Percentiles rank a stretch among this genome's conserved stretches.
Evolutionary conservation across 2,329 filamentous ascomycete genomes (phyloP).

Genomic region (Zymoseptoria crescenta): DNA sequence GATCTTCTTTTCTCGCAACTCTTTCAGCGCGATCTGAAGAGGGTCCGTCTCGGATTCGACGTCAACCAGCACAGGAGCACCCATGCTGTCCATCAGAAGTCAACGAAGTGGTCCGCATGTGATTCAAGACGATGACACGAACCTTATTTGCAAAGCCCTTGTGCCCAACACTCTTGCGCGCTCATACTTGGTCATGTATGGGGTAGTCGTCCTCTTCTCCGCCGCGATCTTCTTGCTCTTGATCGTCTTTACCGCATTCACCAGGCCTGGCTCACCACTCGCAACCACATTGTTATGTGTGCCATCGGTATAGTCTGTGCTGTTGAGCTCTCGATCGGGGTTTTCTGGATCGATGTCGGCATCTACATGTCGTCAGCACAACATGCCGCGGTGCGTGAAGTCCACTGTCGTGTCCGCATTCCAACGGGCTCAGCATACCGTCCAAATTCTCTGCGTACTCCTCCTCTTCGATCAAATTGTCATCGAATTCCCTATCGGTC

Average conservation of each 20-base stretch:
- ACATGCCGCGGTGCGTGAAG: not conserved
- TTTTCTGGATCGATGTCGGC: constrained; percentile 1
- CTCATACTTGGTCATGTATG: constrained; percentile 99
- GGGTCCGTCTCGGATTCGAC: constrained; percentile 97
- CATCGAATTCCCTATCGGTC: constrained; percentile 26
- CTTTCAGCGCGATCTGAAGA: constrained; percentile 93
- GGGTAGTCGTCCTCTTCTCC: constrained; percentile 82
- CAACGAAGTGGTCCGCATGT: not conserved
- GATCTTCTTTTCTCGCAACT: constrained; percentile 97
- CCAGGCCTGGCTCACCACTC: constrained; percentile 38
- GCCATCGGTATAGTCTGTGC: constrained; percentile 27
- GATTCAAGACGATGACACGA: constrained; percentile 7
- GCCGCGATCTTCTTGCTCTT: constrained; percentile 83
- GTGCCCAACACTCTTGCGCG: constrained; percentile 87
- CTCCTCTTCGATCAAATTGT: constrained; percentile 37
- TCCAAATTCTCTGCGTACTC: constrained; percentile 51
- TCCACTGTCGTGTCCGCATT: not conserved
- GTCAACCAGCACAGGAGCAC: constrained; percentile 92
- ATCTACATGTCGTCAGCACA: not conserved
- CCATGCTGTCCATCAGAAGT: constrained; percentile 60
- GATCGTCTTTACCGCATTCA: constrained; percentile 50
- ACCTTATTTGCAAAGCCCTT: constrained; percentile 92
- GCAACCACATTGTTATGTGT: constrained; percentile 36
- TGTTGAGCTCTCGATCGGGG: constrained; percentile 13
- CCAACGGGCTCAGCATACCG: constrained; percentile 9